Conservation (phyloP, 2,329 filamentous ascomycete species). For the Diaporthe sp. region DNA sequence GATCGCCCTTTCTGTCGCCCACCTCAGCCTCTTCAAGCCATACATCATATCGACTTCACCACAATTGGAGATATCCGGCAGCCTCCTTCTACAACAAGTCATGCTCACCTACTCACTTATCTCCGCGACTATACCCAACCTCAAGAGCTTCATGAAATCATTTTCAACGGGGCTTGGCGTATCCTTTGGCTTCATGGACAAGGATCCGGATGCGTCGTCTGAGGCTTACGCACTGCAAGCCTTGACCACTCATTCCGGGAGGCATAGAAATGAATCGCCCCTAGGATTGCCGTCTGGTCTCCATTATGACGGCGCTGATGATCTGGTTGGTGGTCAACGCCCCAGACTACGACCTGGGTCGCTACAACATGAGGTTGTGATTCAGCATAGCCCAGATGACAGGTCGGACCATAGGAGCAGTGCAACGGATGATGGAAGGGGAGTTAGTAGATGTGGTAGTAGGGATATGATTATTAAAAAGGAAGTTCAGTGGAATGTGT, state of each 20-base stretch:
- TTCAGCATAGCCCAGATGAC: not conserved
- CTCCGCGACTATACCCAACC: slow-evolving; percentile 39
- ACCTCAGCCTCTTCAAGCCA: slow-evolving; percentile 30
- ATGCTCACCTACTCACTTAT: slow-evolving; percentile 38
- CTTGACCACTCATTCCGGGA: not conserved
- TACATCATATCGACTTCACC: slow-evolving; percentile 33
- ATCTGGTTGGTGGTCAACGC: not conserved
- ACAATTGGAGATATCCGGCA: slow-evolving; percentile 35
- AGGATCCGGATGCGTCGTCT: not conserved
- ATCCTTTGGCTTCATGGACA: slow-evolving; percentile 11
- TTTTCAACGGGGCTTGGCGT: slow-evolving; percentile 32
- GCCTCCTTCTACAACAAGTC: slow-evolving; percentile 37
- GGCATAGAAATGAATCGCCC: not conserved
- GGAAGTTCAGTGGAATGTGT: slow-evolving; percentile 30
- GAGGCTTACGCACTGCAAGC: slow-evolving; percentile 18
- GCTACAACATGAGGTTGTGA: not conserved
- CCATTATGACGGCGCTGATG: not conserved
- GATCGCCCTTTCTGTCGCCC: slow-evolving; percentile 32
- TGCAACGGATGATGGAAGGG: slow-evolving; percentile 20
- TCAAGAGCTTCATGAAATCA: slow-evolving; percentile 39
- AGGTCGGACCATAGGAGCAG: not conserved
- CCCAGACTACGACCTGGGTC: slow-evolving; percentile 5
- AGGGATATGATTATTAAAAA: slow-evolving; percentile 39
- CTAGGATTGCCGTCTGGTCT: not conserved
- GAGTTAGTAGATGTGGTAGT: slow-evolving; percentile 32